Percentiles rank a stretch among this genome's conserved stretches.
Conservation (phyloP, 1,284 basidiomycete genomes). For the Coniophora puteana region DNA sequence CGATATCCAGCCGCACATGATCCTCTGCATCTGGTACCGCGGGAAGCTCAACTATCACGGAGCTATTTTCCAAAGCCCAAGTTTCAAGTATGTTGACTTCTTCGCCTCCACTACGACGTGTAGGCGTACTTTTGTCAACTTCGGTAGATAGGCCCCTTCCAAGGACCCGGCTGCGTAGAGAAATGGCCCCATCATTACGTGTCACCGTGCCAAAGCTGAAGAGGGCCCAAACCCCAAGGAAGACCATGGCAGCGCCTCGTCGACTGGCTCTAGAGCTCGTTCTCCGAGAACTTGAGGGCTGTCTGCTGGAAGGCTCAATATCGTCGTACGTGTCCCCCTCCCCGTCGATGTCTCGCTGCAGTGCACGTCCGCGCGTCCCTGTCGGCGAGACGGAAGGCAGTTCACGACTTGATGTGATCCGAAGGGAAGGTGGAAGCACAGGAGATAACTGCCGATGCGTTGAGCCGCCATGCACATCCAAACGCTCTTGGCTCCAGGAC, state of each 20-base stretch:
- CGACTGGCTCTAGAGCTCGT: constrained; percentile 57
- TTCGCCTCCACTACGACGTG: too few species aligned
- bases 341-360: constrained; percentile 34
- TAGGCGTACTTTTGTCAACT: too few species aligned
- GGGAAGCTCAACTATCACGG: constrained; percentile 20
- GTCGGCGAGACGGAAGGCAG: constrained; percentile 24
- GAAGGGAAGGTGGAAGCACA: constrained; percentile 27
- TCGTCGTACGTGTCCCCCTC: constrained; percentile 17
- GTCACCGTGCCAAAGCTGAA: constrained; percentile 59
- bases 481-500: constrained; percentile 64
- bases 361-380: constrained; percentile 41
- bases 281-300: constrained; percentile 24
- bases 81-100: too few species aligned
- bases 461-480: constrained; percentile 37
- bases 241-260: constrained; percentile 66
- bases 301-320: constrained; percentile 21
- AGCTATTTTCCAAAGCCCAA: constrained; percentile 1
- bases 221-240: constrained; percentile 66
- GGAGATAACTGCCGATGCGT: constrained; percentile 28
- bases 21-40: constrained; percentile 7
- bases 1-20: constrained; percentile 19
- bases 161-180: too few species aligned
- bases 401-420: constrained; percentile 24
- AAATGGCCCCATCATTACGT: too few species aligned
- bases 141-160: too few species aligned